Base-by-base conservation (phyloP, 805 yeast genomes). In the Zygotorulaspora sp. region DNA sequence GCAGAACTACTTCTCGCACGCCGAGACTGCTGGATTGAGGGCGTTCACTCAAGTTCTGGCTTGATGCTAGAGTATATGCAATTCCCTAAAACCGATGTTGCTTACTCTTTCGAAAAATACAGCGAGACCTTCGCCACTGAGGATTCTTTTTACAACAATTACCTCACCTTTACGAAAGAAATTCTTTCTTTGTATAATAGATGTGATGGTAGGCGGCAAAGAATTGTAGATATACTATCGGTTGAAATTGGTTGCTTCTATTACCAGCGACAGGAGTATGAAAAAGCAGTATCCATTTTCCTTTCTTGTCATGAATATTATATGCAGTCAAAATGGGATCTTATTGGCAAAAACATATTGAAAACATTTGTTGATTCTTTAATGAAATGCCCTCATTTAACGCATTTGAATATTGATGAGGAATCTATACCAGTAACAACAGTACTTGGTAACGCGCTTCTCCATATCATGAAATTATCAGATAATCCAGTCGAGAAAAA, bases 161-260 rank as follows among this genome's bases (percentile, higher is more conserved):
- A 77, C 48, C 59, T 80, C 27, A 52, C 56, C 1, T 57, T 77
- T 12, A 84, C 95, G 0, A 76, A 75, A 38, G 49, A 49, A 19
- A 30, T 56, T 8, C 32, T 62, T 8, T 35, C 51, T 1, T 30
- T 47, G 9, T 50, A 40, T 24, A 43, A 40, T 31, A 27, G 42
- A 10, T 49, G 55, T 39, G 47, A 38, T 4, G 48, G 49, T 2
- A 50, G 46, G 23, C 68, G 86, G 40, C 72, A 77, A 11, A 71
- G 90, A 45, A 71, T 86, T 0, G 79, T 83, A 5, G 89, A 84
- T 50, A 67, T 80, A 4, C 66, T 92, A 11, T 78, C 89, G 1
- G 75, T 85, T 5, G 96, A 90, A 46, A 70, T 87, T 36, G 96
- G 95, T 0, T 55, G 83, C 8, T 60, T 87, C 12, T 78, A 81